These are phyloP conservation scores for Brettanomyces naardenensis DNA, from an alignment of 805 yeast genomes.

Conservation along the genomic window DNA sequence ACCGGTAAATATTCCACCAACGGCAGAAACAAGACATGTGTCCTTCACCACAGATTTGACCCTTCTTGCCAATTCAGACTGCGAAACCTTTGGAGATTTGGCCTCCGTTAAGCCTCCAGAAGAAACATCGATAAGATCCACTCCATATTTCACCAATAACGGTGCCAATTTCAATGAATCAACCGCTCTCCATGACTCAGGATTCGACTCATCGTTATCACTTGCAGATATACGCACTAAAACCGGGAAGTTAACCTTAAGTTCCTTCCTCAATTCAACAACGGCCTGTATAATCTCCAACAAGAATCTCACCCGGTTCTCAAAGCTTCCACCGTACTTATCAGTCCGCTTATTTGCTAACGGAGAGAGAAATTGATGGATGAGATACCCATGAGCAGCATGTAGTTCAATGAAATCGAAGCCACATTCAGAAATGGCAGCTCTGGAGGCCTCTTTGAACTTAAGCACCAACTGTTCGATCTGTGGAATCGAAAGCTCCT, in stretches of 20 bases:
- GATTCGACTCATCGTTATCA: conserved; percentile 32
- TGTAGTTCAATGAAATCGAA: conserved; percentile 34
- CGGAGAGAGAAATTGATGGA: conserved; percentile 31
- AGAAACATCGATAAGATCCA: conserved; percentile 47
- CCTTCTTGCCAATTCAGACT: conserved; percentile 31
- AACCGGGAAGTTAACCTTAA: conserved; percentile 29
- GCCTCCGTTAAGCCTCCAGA: conserved; percentile 38
- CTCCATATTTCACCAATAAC: conserved; percentile 31
- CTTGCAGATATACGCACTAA: conserved; percentile 40
- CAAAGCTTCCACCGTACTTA: conserved; percentile 45
- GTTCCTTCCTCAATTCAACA: conserved; percentile 6
- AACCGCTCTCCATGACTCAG: conserved; percentile 34
- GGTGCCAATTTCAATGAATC: conserved; percentile 36
- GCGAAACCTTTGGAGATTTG: conserved; percentile 26
- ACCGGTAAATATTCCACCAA: conserved; percentile 35
- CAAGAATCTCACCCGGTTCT: conserved; percentile 29
- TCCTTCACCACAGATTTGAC: conserved; percentile 39
- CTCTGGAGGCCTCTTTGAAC: conserved; percentile 2
- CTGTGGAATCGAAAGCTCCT: conserved; percentile 1
- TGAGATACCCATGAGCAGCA: conserved; percentile 32
- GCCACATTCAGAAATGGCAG: conserved; percentile 15
- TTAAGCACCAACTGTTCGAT: neutral
- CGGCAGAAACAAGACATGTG: conserved; percentile 34
- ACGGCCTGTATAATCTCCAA: conserved; percentile 31
- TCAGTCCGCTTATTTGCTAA: conserved; percentile 34